These are phyloP conservation scores for Sphagnurus paluster DNA, from an alignment of 1,284 basidiomycete species.

Conservation along the genomic window DNA sequence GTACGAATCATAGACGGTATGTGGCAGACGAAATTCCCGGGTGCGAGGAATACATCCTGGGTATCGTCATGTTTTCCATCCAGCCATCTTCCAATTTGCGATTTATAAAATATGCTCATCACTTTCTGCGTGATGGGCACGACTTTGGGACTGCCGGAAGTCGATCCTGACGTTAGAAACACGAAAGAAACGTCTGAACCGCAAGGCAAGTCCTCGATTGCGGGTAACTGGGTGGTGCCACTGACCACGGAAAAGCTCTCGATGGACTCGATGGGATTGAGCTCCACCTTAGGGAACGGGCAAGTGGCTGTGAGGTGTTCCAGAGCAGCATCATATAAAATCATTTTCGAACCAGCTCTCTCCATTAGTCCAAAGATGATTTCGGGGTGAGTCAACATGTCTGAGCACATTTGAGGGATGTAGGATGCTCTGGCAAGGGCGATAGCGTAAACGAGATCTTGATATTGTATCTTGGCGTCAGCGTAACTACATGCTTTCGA, in stretches of 20 bases:
- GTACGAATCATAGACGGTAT: conserved; percentile 67
- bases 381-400: conserved; percentile 56
- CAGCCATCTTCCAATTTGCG: too few species aligned
- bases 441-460: too few species aligned
- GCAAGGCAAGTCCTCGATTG: conserved; percentile 32
- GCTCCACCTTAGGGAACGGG: conserved; percentile 36
- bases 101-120: too few species aligned
- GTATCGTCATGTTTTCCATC: too few species aligned
- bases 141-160: conserved; percentile 66
- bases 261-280: conserved; percentile 29
- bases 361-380: conserved; percentile 57
- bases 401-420: conserved; percentile 62
- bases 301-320: conserved; percentile 30
- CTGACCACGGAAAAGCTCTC: too few species aligned
- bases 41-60: too few species aligned
- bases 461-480: too few species aligned
- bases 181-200: conserved; percentile 54
- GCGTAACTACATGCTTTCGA: too few species aligned
- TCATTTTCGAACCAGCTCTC: conserved; percentile 49
- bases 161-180: conserved; percentile 71
- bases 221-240: too few species aligned
- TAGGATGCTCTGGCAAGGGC: conserved; percentile 47
- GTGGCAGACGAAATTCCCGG: too few species aligned
- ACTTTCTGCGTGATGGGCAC: too few species aligned
- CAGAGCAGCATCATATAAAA: conserved; percentile 53